A percentile compares a stretch with the other conserved stretches of the same genome.
These are phyloP conservation scores for Exophiala alcalophila DNA, from an alignment of 2,329 filamentous ascomycete species.

Conservation along the genomic window DNA sequence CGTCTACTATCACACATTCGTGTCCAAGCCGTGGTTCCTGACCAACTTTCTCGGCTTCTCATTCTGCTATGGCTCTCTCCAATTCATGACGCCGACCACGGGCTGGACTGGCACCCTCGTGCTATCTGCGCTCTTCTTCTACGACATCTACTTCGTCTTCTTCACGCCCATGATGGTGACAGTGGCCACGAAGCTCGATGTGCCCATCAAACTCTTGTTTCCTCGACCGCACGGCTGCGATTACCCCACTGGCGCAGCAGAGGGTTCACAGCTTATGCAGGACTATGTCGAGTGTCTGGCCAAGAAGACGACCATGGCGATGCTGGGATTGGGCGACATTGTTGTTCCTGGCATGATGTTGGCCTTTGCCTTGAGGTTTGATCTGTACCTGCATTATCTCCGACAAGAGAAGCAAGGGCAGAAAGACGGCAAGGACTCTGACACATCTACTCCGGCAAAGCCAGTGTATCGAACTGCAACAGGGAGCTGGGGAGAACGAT, in stretches of 20 bases:
- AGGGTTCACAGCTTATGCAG: conserved; percentile 30
- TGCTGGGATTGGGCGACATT: conserved; percentile 92
- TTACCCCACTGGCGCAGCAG: conserved; percentile 41
- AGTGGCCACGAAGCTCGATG: conserved; percentile 81
- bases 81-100: conserved; percentile 83
- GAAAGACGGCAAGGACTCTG: conserved; percentile 25
- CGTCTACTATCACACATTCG: conserved; percentile 62
- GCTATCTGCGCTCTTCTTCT: conserved; percentile 78
- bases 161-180: conserved; percentile 55
- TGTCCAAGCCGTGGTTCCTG: conserved; percentile 64
- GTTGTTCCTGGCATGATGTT: conserved; percentile 90
- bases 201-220: conserved; percentile 89
- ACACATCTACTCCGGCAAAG: too few species aligned
- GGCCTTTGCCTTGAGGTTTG: conserved; percentile 82
- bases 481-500: conserved; percentile 75
- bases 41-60: conserved; percentile 85
- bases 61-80: conserved; percentile 78
- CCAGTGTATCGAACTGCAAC: conserved; percentile 54
- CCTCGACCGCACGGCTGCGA: conserved; percentile 52
- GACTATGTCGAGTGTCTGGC: conserved; percentile 28
- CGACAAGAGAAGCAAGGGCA: conserved; percentile 49
- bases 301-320: conserved; percentile 52
- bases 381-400: conserved; percentile 80
- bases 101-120: conserved; percentile 79
- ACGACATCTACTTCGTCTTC: conserved; percentile 75